These are phyloP conservation scores for Bremia lactucae DNA, from an alignment of 352 stramenopile genomes.

Conservation along the genomic window DNA sequence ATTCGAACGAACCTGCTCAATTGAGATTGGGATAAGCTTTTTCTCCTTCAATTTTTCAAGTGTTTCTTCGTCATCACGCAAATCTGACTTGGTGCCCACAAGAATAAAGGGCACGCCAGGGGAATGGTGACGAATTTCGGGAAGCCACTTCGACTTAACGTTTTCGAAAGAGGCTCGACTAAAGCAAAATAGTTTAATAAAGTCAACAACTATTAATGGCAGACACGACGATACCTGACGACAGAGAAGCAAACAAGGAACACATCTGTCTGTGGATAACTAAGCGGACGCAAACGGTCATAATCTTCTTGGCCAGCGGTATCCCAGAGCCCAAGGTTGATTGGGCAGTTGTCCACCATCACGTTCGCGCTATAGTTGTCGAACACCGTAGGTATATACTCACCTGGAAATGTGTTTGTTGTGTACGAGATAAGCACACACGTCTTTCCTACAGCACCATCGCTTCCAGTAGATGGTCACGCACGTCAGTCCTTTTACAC, in stretches of 20 bases:
- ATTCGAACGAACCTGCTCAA: constrained; percentile 38
- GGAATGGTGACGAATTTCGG: constrained; percentile 83
- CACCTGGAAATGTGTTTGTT: constrained; percentile 92
- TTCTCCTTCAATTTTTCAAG: constrained; percentile 84
- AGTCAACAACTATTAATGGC: not conserved
- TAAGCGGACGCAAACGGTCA: constrained; percentile 89
- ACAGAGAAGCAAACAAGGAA: constrained; percentile 96
- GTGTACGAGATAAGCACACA: constrained; percentile 96
- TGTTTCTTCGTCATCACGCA: constrained; percentile 86
- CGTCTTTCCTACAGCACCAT: constrained; percentile 93
- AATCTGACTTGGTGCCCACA: constrained; percentile 91
- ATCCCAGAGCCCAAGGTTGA: constrained; percentile 95
- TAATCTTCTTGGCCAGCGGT: constrained; percentile 96
- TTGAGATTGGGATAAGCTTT: constrained; percentile 59
- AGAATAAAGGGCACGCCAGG: constrained; percentile 91
- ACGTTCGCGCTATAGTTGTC: constrained; percentile 91
- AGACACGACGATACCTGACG: constrained; percentile 39
- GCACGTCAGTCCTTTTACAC: constrained; percentile 2
- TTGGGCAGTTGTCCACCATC: constrained; percentile 89
- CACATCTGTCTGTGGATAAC: constrained; percentile 93
- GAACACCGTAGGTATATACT: constrained; percentile 95
- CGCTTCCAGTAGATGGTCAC: constrained; percentile 32
- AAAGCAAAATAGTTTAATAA: constrained; percentile 2
- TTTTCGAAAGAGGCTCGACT: constrained; percentile 92
- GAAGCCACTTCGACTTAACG: constrained; percentile 90